Percentiles rank a stretch among this genome's conserved stretches.
Conservation (phyloP, 495 filamentous ascomycete genomes). For the Oleoguttula mirabilis region DNA sequence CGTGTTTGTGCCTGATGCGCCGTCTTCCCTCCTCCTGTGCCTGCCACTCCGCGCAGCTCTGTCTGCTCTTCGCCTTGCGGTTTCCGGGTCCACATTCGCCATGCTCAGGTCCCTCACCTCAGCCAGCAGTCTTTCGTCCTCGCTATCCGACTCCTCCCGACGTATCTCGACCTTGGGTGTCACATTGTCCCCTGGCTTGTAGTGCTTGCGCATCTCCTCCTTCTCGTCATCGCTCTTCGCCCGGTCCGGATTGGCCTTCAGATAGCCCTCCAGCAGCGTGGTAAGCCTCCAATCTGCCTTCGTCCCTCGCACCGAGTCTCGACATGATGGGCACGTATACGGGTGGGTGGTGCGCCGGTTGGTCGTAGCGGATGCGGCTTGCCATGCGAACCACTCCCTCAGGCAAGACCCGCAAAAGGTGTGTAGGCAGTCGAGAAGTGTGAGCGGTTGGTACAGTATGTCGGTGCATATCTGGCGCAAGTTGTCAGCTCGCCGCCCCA, state of each 20-base stretch:
- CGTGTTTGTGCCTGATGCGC: neutral
- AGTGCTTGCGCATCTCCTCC: conserved; percentile 53
- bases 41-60: conserved; percentile 26
- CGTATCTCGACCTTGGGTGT: conserved; percentile 41
- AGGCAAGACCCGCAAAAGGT: conserved; percentile 92
- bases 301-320: conserved; percentile 70
- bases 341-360: conserved; percentile 34
- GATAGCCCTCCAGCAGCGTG: conserved; percentile 67
- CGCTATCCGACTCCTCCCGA: conserved; percentile 40
- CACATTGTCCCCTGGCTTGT: conserved; percentile 67
- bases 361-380: conserved; percentile 40
- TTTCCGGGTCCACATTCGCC: conserved; percentile 43
- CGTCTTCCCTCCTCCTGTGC: conserved; percentile 30
- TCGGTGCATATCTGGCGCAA: conserved; percentile 78
- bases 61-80: conserved; percentile 27
- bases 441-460: conserved; percentile 87
- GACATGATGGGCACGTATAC: conserved; percentile 87
- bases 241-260: conserved; percentile 62
- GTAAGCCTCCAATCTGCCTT: conserved; percentile 73
- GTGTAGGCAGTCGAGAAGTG: conserved; percentile 92
- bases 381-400: conserved; percentile 78
- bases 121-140: conserved; percentile 57
- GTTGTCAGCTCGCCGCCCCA: conserved; percentile 18
- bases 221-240: conserved; percentile 56
- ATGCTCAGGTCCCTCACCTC: conserved; percentile 62